These are phyloP conservation scores for Daldinia vernicosa DNA, from an alignment of 495 filamentous ascomycete genomes.

Conservation along the genomic window DNA sequence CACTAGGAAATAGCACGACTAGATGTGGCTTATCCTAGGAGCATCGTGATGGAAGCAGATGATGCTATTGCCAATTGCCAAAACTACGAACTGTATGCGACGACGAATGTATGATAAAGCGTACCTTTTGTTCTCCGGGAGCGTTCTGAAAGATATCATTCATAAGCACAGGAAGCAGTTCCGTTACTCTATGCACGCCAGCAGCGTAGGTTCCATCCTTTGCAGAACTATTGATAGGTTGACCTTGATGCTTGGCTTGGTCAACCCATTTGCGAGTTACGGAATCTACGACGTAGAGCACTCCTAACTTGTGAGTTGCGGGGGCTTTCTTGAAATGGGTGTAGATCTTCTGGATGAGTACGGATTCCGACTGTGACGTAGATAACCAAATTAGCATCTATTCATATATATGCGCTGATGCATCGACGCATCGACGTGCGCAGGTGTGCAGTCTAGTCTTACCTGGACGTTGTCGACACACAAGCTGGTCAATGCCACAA, in stretches of 20 bases:
- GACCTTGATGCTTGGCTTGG: slow-evolving; percentile 84
- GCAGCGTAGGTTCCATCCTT: slow-evolving; percentile 92
- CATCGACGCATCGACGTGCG: slow-evolving; percentile 10
- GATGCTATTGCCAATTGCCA: slow-evolving; percentile 45
- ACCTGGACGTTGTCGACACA: slow-evolving; percentile 95
- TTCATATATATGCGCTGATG: slow-evolving; percentile 7
- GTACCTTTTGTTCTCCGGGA: slow-evolving; percentile 98
- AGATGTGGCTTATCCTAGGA: slow-evolving; percentile 50
- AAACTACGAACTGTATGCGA: slow-evolving; percentile 47
- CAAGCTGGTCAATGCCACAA: slow-evolving; percentile 80
- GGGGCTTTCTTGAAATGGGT: slow-evolving; percentile 97
- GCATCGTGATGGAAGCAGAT: slow-evolving; percentile 39
- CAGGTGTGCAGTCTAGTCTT: slow-evolving; percentile 53
- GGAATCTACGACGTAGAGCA: slow-evolving; percentile 99
- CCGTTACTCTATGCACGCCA: slow-evolving; percentile 95
- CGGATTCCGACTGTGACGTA: slow-evolving; percentile 81
- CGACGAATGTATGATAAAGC: slow-evolving; percentile 57
- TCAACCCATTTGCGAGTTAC: slow-evolving; percentile 99
- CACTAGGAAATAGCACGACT: slow-evolving; percentile 38
- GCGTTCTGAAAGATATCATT: slow-evolving; percentile 90
- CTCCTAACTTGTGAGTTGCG: slow-evolving; percentile 94
- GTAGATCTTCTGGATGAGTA: slow-evolving; percentile 94
- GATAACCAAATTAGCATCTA: slow-evolving; percentile 47
- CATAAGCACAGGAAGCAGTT: slow-evolving; percentile 91
- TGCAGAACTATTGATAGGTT: slow-evolving; percentile 77